phyloP scores from a whole-genome alignment of 73 alveolate genomes.

The Symbiodinium pilosum region DNA sequence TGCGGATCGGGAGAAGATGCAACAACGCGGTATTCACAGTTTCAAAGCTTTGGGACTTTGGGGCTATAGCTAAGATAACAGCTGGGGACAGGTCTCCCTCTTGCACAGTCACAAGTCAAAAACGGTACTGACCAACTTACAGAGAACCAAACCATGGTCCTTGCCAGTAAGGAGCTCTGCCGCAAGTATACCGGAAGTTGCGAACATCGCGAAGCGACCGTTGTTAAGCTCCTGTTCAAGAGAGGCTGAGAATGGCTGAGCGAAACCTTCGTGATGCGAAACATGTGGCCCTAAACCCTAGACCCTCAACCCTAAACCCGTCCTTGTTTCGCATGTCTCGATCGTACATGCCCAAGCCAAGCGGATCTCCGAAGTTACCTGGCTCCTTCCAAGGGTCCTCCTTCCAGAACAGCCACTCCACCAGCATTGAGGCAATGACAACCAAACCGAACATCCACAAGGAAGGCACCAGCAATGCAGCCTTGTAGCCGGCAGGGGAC shows the following conservation, averaged over 20 bases:
- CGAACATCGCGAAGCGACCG: slow-evolving; percentile 48
- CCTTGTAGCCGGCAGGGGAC: slow-evolving; percentile 73
- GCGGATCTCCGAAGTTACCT: slow-evolving; percentile 87
- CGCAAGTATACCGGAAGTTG: slow-evolving; percentile 83
- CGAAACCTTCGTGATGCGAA: not conserved
- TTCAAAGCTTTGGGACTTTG: too few relatives aligned
- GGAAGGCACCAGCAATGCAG: slow-evolving; percentile 66
- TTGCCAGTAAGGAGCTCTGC: slow-evolving; percentile 84
- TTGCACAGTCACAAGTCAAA: too few relatives aligned
- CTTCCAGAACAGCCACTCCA: slow-evolving; percentile 80
- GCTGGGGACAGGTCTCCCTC: too few relatives aligned
- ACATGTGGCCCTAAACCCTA: not conserved
- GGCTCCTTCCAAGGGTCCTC: slow-evolving; percentile 93
- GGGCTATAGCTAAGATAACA: not conserved
- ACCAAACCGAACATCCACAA: slow-evolving; percentile 85
- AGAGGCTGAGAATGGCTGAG: too few relatives aligned
- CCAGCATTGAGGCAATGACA: slow-evolving; percentile 47
- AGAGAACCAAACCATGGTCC: not conserved
- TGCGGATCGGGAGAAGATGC: not conserved
- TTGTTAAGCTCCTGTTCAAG: slow-evolving; percentile 83
- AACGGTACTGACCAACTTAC: too few relatives aligned
- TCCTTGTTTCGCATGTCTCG: slow-evolving; percentile 91
- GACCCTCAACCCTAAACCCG: too few relatives aligned
- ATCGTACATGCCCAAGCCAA: slow-evolving; percentile 78
- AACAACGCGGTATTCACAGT: not conserved